phyloP scores from a whole-genome alignment of 2,329 filamentous ascomycete genomes.

The Cytospora piceae region DNA sequence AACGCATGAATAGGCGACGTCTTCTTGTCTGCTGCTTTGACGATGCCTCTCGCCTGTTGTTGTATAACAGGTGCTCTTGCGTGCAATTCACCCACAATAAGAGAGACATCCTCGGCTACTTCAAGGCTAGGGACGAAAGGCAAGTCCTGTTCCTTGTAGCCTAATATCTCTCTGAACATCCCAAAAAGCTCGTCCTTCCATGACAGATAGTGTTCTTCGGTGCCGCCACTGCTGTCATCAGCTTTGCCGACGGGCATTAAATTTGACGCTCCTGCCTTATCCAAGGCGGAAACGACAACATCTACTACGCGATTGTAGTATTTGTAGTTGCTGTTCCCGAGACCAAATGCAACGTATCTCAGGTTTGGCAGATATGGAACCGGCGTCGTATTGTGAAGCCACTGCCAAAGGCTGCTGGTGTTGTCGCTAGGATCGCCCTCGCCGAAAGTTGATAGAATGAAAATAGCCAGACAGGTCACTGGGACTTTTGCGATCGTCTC shows the following conservation, averaged over 20 bases:
- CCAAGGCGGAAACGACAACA: constrained; percentile 35
- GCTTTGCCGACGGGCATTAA: constrained; percentile 38
- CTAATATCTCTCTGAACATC: constrained; percentile 31
- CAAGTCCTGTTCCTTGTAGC: constrained; percentile 33
- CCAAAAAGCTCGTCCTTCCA: constrained; percentile 41
- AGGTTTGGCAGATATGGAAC: not conserved
- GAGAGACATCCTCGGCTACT: constrained; percentile 32
- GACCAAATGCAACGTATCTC: constrained; percentile 37
- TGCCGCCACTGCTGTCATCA: constrained; percentile 40
- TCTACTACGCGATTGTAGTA: constrained; percentile 44
- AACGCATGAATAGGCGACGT: constrained; percentile 32
- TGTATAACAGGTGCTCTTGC: constrained; percentile 31
- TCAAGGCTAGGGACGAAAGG: constrained; percentile 34
- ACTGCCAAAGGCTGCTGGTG: constrained; percentile 38
- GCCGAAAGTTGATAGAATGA: constrained; percentile 45
- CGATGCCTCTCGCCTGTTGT: not conserved
- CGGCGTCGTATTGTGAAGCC: constrained; percentile 30
- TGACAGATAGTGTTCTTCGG: constrained; percentile 43
- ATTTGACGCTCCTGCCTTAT: constrained; percentile 36
- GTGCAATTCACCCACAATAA: constrained; percentile 32
- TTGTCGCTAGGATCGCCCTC: constrained; percentile 49
- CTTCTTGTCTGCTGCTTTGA: constrained; percentile 16
- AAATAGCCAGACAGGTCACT: constrained; percentile 38
- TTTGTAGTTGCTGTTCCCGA: constrained; percentile 46
- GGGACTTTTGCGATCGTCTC: constrained; percentile 41